Conservation (phyloP, 1,139 yeast species). For the Hyphopichia buzzinii region DNA sequence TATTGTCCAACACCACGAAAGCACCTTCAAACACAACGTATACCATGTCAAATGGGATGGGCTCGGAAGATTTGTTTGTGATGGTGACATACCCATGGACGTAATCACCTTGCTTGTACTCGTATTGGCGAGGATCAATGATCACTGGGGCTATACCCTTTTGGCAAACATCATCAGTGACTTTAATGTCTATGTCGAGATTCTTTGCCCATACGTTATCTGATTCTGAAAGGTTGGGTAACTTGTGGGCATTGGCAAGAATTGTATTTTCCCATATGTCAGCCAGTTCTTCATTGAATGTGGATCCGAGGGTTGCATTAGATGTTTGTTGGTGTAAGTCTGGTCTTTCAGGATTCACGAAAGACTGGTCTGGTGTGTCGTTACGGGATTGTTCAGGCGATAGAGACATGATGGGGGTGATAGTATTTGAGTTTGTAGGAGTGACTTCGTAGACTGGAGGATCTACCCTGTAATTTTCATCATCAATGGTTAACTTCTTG, state of each 20-base stretch:
- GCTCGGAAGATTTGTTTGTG: constrained; percentile 18
- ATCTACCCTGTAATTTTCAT: constrained; percentile 41
- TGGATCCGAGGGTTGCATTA: constrained; percentile 1
- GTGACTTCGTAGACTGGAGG: constrained; percentile 46
- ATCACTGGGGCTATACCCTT: constrained; percentile 33
- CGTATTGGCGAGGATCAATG: constrained; percentile 24
- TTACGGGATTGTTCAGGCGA: constrained; percentile 18
- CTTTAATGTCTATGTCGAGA: constrained; percentile 30
- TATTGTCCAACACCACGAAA: constrained; percentile 25
- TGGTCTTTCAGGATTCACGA: not conserved
- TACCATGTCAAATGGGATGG: constrained; percentile 35
- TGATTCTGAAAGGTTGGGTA: constrained; percentile 32
- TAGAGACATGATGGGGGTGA: constrained; percentile 9
- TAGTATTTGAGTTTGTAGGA: constrained; percentile 23
- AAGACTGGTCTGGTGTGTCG: not conserved
- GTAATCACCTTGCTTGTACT: constrained; percentile 33
- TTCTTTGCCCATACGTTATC: constrained; percentile 24
- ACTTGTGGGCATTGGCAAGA: constrained; percentile 41
- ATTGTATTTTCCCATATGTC: constrained; percentile 46
- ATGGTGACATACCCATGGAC: constrained; percentile 35
- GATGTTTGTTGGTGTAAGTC: not conserved
- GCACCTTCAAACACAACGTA: constrained; percentile 34
- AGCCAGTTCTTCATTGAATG: constrained; percentile 25
- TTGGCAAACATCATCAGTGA: constrained; percentile 44
- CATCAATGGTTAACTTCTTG: constrained; percentile 34